Conservation (phyloP, 176 grass and related monocot genomes). For the Microstegium vimineum region DNA sequence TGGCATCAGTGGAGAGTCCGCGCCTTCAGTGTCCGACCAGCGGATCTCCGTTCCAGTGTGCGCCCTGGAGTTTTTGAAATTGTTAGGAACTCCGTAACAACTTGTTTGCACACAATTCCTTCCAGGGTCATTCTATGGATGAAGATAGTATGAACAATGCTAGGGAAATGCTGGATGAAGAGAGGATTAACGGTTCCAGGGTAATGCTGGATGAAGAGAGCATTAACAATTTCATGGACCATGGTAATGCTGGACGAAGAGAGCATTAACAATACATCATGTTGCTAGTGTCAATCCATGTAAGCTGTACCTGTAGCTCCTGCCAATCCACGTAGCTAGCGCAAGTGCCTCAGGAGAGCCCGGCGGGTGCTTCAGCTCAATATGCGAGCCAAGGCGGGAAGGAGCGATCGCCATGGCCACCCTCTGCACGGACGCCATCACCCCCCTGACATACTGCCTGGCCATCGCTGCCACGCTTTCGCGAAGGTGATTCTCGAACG, state of each 20-base stretch:
- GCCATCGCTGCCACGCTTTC: constrained; percentile 86
- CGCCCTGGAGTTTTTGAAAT: constrained; percentile 31
- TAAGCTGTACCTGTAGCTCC: constrained; percentile 69
- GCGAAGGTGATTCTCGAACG: constrained; percentile 76
- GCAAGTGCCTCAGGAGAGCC: constrained; percentile 75
- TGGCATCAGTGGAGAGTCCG: constrained; percentile 49
- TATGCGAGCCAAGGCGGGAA: constrained; percentile 38
- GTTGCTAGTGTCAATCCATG: too few relatives aligned
- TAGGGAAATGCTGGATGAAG: too few relatives aligned
- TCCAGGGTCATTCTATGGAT: neutral
- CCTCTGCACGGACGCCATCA: constrained; percentile 84
- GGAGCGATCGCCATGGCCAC: constrained; percentile 91
- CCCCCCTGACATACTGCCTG: constrained; percentile 69
- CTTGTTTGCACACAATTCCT: neutral
- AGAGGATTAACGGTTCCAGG: neutral
- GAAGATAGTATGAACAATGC: too few relatives aligned
- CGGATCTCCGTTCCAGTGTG: constrained; percentile 67
- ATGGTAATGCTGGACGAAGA: neutral
- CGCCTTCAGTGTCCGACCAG: constrained; percentile 34
- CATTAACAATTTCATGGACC: neutral
- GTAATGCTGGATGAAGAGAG: neutral
- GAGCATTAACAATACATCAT: neutral
- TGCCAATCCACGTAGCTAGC: constrained; percentile 66
- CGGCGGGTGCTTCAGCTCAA: constrained; percentile 56
- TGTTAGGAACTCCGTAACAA: neutral